Evolutionary conservation across 2,329 filamentous ascomycete genomes (phyloP).

Genomic region (Rutstroemia sp.): DNA sequence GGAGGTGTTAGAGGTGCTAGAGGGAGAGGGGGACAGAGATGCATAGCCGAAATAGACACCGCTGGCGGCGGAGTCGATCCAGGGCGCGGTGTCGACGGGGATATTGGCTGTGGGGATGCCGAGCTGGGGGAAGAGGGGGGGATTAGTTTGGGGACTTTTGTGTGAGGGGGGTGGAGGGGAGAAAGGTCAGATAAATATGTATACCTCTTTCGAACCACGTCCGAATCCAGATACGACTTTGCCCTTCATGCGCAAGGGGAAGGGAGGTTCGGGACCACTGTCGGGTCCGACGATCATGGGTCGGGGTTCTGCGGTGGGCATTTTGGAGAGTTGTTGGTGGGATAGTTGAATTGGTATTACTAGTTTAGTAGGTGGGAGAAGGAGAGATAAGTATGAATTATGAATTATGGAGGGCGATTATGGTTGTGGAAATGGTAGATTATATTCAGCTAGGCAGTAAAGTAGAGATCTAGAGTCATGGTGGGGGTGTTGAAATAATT

Average conservation of each 20-base stretch:
- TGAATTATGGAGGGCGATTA: too few relatives aligned
- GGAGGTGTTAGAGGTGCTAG: constrained; percentile 7
- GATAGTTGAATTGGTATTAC: too few relatives aligned
- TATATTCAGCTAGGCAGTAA: too few relatives aligned
- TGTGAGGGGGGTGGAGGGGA: not conserved
- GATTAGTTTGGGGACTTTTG: not conserved
- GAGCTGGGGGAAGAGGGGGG: constrained; percentile 45
- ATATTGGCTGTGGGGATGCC: constrained; percentile 97
- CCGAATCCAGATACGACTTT: constrained; percentile 90
- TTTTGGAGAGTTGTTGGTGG: not conserved
- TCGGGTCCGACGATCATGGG: constrained; percentile 68
- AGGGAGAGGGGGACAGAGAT: constrained; percentile 44
- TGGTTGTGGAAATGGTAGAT: too few relatives aligned
- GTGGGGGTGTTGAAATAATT: too few relatives aligned
- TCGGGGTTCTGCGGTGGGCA: constrained; percentile 32
- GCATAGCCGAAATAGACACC: constrained; percentile 96
- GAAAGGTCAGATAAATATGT: constrained; percentile 15
- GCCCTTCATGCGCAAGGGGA: constrained; percentile 76
- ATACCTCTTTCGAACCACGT: constrained; percentile 82
- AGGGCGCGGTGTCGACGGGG: constrained; percentile 58
- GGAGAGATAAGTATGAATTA: too few relatives aligned
- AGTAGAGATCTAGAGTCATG: too few relatives aligned
- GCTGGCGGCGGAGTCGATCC: constrained; percentile 57
- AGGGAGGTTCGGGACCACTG: constrained; percentile 67
- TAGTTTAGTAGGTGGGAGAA: too few relatives aligned